These are phyloP conservation scores for Thermoascus crustaceus DNA, from an alignment of 2,329 filamentous ascomycete genomes.

Conservation along the genomic window DNA sequence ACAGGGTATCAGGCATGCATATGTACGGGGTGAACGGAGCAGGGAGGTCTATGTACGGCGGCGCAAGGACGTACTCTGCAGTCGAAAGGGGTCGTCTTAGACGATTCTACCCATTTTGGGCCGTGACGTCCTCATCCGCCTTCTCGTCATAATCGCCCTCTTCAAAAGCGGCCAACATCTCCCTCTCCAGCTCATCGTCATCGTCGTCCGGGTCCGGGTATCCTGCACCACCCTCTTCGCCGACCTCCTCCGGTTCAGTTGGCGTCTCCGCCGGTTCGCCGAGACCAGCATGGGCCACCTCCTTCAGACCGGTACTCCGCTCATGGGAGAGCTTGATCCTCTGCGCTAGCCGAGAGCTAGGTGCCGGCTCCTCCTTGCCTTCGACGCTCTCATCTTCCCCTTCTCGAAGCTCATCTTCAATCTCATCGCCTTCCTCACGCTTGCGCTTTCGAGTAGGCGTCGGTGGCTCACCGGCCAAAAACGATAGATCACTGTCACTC, in stretches of 20 bases:
- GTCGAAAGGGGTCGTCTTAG: neutral
- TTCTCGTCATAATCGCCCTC: conserved; percentile 28
- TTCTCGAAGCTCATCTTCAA: conserved; percentile 17
- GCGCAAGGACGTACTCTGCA: neutral
- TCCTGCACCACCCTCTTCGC: conserved; percentile 17
- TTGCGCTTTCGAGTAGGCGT: conserved; percentile 30
- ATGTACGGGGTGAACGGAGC: conserved; percentile 5
- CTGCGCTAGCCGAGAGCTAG: conserved; percentile 29
- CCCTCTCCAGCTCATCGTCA: conserved; percentile 42
- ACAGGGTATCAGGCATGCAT: no score
- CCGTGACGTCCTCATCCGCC: conserved; percentile 26
- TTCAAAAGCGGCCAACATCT: conserved; percentile 55
- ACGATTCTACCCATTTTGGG: conserved; percentile 22
- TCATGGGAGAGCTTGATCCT: conserved; percentile 36
- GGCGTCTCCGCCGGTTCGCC: conserved; percentile 8
- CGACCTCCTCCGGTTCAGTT: conserved; percentile 15
- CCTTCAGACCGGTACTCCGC: conserved; percentile 30
- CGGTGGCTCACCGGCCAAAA: conserved; percentile 13
- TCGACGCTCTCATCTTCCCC: conserved; percentile 19
- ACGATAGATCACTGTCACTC: conserved; percentile 40
- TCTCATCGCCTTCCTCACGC: conserved; percentile 23
- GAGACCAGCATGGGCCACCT: conserved; percentile 24
- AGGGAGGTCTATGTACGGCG: conserved; percentile 3
- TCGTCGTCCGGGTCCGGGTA: conserved; percentile 29
- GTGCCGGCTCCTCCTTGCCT: conserved; percentile 27